These are phyloP conservation scores for Irpex lacteus DNA, from an alignment of 1,284 basidiomycete genomes.

Conservation along the genomic window DNA sequence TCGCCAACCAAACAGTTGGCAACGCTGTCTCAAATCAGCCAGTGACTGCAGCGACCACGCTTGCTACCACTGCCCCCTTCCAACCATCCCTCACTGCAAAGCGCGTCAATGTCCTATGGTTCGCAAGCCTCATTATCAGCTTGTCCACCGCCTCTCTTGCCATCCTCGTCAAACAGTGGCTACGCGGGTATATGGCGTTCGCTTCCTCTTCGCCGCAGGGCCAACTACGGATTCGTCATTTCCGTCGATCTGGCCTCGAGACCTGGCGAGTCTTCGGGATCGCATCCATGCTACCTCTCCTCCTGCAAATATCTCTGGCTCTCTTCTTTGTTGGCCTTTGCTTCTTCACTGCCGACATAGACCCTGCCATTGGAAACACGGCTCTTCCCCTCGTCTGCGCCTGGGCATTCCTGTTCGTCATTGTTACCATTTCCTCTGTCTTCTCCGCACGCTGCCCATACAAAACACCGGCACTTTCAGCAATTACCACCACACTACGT, in stretches of 20 bases:
- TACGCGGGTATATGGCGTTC: constrained; percentile 7
- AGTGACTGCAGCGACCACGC: not conserved
- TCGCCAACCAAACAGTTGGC: too few species aligned
- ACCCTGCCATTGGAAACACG: not conserved
- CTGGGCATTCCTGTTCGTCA: not conserved
- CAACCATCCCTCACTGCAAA: not conserved
- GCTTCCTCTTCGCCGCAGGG: constrained; percentile 1
- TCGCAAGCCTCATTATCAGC: constrained; percentile 15
- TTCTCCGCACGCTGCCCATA: constrained; percentile 7
- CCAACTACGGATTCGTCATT: constrained; percentile 4
- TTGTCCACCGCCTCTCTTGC: constrained; percentile 15
- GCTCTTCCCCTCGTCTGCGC: not conserved
- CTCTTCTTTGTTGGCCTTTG: constrained; percentile 18
- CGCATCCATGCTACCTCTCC: constrained; percentile 15
- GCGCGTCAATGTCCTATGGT: constrained; percentile 14
- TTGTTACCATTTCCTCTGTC: not conserved
- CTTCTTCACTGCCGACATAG: constrained; percentile 9
- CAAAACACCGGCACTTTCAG: not conserved
- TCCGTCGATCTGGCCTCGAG: constrained; percentile 7
- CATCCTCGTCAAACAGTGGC: constrained; percentile 18
- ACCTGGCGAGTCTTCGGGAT: constrained; percentile 14
- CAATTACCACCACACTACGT: not conserved
- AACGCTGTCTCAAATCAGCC: not conserved
- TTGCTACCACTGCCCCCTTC: not conserved
- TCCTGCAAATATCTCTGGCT: constrained; percentile 13